These are phyloP conservation scores for Candida coleopterorum DNA, from an alignment of 805 yeast genomes.

Conservation along the genomic window DNA sequence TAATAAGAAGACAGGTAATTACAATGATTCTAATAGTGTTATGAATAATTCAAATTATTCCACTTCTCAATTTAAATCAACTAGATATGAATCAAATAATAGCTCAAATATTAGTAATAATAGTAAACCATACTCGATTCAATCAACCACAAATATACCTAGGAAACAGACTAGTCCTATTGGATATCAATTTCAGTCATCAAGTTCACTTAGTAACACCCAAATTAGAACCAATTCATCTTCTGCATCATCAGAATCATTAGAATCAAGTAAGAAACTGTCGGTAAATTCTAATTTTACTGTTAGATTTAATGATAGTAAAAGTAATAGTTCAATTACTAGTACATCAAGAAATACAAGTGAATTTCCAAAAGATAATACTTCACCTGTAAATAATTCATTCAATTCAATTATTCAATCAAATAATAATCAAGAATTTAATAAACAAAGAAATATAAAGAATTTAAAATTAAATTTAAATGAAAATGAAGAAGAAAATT, in stretches of 20 bases:
- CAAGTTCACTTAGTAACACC: no score
- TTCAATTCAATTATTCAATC: background rate
- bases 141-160: no score
- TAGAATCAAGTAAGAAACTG: conserved; percentile 7
- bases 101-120: background rate
- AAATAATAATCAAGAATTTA: background rate
- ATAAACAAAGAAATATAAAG: conserved; percentile 1
- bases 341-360: conserved; percentile 1
- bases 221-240: no score
- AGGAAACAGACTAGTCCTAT: no score
- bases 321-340: conserved; percentile 6
- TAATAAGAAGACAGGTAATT: background rate
- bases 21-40: background rate
- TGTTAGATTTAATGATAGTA: background rate
- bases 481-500: conserved; percentile 1
- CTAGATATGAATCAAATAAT: background rate
- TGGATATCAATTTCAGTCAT: no score
- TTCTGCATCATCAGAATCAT: background rate
- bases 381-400: no score
- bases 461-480: conserved; percentile 5
- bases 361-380: background rate
- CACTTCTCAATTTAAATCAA: background rate
- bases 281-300: conserved; percentile 6
- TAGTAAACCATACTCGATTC: background rate
- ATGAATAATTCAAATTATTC: background rate